Evolutionary conservation across 305 asterid genomes (phyloP).

Genomic region (Solanum hybrid): DNA sequence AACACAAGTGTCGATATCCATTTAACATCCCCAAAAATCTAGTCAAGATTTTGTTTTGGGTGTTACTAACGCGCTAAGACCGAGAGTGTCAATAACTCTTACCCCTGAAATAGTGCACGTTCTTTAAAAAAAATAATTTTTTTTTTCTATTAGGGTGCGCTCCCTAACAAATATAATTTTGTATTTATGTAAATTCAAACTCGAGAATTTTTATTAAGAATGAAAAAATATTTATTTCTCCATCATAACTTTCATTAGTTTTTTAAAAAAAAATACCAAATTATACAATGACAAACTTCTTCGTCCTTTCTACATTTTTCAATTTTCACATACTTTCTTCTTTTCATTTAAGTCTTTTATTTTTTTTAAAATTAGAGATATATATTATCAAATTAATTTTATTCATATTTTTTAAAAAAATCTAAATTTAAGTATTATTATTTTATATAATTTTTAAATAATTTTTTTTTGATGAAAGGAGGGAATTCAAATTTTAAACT

Average conservation of each 20-base stretch:
- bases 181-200: background rate
- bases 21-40: background rate
- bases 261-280: background rate
- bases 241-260: too few species aligned
- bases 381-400: background rate
- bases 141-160: too few species aligned
- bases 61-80: background rate
- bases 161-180: too few species aligned
- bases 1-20: background rate
- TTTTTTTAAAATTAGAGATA: background rate
- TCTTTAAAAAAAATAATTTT: background rate
- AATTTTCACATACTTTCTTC: background rate
- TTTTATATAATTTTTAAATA: too few species aligned
- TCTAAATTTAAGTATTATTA: too few species aligned
- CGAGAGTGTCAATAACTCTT: background rate
- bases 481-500: background rate
- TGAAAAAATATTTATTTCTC: background rate
- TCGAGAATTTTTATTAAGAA: fast-evolving
- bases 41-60: background rate
- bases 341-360: background rate
- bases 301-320: background rate
- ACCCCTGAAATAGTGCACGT: background rate
- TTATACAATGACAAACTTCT: background rate
- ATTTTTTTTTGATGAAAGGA: background rate
- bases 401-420: background rate